A percentile compares a stretch with the other conserved stretches of the same genome.
phyloP scores from a whole-genome alignment of 257 asterid species.

The Lavandula angustifolia region DNA sequence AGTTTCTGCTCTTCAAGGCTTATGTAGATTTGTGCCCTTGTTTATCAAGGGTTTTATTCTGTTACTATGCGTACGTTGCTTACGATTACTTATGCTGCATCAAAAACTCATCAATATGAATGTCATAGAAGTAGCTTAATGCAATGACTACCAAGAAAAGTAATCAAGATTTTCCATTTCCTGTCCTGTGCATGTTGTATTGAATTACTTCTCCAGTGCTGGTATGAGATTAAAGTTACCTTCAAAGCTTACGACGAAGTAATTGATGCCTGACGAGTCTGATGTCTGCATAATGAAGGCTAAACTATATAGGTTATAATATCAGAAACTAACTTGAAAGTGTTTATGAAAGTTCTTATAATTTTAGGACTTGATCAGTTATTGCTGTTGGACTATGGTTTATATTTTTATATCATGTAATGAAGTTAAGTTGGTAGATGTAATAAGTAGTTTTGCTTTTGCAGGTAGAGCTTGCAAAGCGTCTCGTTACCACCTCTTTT shows the following conservation, averaged over 20 bases:
- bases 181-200: not conserved
- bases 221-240: not conserved
- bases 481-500: constrained; percentile 64
- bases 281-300: not conserved
- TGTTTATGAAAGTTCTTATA: no score
- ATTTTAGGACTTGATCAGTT: not conserved
- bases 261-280: not conserved
- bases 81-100: no score
- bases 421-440: not conserved
- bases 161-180: not conserved
- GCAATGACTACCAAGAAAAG: not conserved
- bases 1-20: no score
- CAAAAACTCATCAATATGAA: no score
- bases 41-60: no score
- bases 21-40: no score
- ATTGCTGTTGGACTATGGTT: not conserved
- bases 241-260: not conserved
- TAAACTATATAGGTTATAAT: not conserved
- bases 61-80: no score
- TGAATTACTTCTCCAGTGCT: no score
- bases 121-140: not conserved
- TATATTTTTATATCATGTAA: not conserved
- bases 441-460: constrained; percentile 11
- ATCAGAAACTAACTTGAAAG: not conserved
- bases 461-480: constrained; percentile 92